Conservation (phyloP, 2,329 filamentous ascomycete species). For the Capronia epimyces region DNA sequence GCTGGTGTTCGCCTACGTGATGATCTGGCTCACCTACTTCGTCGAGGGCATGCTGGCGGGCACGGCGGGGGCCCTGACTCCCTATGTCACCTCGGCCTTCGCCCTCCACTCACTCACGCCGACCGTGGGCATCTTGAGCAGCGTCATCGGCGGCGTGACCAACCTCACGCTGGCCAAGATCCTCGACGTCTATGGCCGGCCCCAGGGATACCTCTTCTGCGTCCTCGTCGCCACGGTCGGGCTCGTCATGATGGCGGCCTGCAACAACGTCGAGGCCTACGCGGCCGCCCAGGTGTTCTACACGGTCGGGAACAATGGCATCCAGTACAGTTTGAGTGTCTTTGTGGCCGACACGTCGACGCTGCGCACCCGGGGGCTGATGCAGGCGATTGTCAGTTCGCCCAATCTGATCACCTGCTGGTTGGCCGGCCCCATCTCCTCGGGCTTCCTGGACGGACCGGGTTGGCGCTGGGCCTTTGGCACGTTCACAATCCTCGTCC, state of each 20-base stretch:
- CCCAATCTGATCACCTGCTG: constrained; percentile 31
- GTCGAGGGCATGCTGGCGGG: constrained; percentile 34
- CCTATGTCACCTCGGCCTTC: constrained; percentile 50
- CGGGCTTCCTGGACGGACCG: constrained; percentile 17
- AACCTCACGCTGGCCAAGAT: constrained; percentile 57
- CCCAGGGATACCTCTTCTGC: constrained; percentile 49
- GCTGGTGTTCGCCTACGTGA: constrained; percentile 37
- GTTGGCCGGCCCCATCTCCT: constrained; percentile 21
- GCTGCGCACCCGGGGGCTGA: constrained; percentile 20
- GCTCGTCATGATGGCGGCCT: constrained; percentile 57
- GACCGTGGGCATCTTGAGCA: constrained; percentile 49
- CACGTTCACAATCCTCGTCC: constrained; percentile 25
- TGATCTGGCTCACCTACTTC: constrained; percentile 40
- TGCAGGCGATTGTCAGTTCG: constrained; percentile 29
- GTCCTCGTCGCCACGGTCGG: constrained; percentile 40
- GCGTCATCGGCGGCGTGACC: constrained; percentile 50
- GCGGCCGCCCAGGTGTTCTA: constrained; percentile 55
- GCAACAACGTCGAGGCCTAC: constrained; percentile 54
- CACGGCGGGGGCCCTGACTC: constrained; percentile 37
- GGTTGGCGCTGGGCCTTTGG: constrained; percentile 29
- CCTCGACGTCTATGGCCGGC: constrained; percentile 57
- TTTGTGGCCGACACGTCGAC: constrained; percentile 34
- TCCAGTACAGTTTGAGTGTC: constrained; percentile 28
- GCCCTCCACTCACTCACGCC: constrained; percentile 49
- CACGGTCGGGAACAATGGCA: constrained; percentile 26